phyloP scores from a whole-genome alignment of 345 rosid genomes.

The Erucastrum elatum region DNA sequence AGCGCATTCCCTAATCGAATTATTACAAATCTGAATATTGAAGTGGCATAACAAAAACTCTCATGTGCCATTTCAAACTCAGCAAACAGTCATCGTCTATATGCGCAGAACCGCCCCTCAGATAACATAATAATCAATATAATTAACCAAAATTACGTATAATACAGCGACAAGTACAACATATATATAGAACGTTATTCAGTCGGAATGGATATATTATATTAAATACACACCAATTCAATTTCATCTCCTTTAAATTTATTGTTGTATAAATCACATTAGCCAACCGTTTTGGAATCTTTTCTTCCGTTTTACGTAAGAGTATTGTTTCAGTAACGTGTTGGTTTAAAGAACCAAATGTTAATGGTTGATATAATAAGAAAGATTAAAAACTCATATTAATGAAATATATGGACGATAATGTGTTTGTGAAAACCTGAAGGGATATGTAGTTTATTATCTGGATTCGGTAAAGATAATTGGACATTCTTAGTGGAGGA shows the following conservation, averaged over 20 bases:
- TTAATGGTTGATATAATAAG: slow-evolving; percentile 9
- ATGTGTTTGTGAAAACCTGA: neutral
- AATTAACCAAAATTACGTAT: too few relatives aligned
- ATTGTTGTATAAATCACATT: neutral
- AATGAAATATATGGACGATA: slow-evolving; percentile 15
- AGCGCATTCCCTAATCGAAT: neutral
- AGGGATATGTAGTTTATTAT: slow-evolving; percentile 5
- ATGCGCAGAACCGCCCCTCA: neutral
- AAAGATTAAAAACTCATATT: neutral
- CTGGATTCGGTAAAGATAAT: slow-evolving; percentile 14
- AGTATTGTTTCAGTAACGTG: slow-evolving; percentile 25
- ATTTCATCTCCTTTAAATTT: neutral
- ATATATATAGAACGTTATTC: neutral
- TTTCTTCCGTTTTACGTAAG: slow-evolving; percentile 32
- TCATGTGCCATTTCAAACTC: neutral
- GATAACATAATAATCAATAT: neutral
- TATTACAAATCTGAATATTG: neutral
- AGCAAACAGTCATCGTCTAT: neutral
- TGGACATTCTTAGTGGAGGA: slow-evolving; percentile 29
- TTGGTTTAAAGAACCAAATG: slow-evolving; percentile 16
- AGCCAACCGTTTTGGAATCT: slow-evolving; percentile 38
- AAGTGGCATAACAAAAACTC: neutral
- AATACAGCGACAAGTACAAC: too few relatives aligned
- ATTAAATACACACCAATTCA: slow-evolving; percentile 9
- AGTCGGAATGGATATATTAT: too few relatives aligned